These are phyloP conservation scores for Populus nigra DNA, from an alignment of 345 rosid species.

Conservation along the genomic window DNA sequence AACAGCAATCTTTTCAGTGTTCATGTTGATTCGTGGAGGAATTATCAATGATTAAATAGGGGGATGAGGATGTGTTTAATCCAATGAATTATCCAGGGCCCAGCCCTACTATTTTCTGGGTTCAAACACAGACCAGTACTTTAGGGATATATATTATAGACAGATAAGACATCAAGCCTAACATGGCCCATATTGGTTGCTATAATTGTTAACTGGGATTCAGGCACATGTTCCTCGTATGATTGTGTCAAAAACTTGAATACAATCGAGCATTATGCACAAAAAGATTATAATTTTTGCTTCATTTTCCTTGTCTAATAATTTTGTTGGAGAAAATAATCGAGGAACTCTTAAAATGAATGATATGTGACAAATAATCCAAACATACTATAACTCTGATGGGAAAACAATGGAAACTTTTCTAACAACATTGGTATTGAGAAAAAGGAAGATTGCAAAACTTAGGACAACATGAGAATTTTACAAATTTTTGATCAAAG, in stretches of 20 bases:
- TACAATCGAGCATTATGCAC: background rate
- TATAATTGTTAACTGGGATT: background rate
- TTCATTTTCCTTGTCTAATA: background rate
- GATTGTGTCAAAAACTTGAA: background rate
- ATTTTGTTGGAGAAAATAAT: background rate
- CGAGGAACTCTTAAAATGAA: background rate
- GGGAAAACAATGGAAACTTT: background rate
- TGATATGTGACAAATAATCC: background rate
- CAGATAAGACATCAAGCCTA: background rate
- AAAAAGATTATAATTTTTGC: background rate
- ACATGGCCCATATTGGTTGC: background rate
- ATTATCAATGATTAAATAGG: too few relatives aligned
- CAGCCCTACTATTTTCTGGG: background rate
- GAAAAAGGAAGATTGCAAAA: background rate
- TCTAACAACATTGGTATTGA: conserved; percentile 1
- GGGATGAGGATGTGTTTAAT: background rate
- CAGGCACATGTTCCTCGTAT: background rate
- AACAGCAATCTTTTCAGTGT: too few relatives aligned
- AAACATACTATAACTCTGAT: background rate
- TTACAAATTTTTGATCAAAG: conserved; percentile 9
- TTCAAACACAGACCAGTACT: background rate
- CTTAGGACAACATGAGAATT: conserved; percentile 8
- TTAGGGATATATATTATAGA: background rate
- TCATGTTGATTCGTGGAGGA: too few relatives aligned
- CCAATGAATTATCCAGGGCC: background rate